Conservation (phyloP, 31 red algal genomes). For the Odonthalia washingtoniensis region DNA sequence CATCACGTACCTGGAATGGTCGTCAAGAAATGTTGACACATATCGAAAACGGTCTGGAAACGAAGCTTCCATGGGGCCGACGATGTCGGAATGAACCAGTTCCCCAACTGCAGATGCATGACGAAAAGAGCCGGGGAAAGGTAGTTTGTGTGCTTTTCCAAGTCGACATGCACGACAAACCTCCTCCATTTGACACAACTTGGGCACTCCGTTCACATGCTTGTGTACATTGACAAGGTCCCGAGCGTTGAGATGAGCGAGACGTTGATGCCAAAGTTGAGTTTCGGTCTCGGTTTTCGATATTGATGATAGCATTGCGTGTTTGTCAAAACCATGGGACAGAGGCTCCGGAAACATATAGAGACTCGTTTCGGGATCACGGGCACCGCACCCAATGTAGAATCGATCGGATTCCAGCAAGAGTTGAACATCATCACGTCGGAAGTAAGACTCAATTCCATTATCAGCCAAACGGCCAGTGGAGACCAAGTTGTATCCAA, state of each 20-base stretch:
- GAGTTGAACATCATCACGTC: background rate
- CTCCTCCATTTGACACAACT: background rate
- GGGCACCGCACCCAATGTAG: background rate
- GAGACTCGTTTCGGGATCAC: background rate
- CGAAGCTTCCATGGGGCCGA: too few relatives aligned
- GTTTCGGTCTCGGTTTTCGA: too few relatives aligned
- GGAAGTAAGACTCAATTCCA: constrained; percentile 28
- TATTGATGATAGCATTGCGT: background rate
- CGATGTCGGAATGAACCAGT: too few relatives aligned
- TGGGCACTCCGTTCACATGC: constrained; percentile 41
- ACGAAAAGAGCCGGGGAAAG: too few relatives aligned
- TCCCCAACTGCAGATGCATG: too few relatives aligned
- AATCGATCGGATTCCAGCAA: background rate
- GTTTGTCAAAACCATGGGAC: background rate
- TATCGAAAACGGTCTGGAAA: too few relatives aligned
- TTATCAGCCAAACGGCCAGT: constrained; percentile 25
- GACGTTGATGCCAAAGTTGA: constrained; percentile 44
- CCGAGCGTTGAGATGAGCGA: constrained; percentile 29
- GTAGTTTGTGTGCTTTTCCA: too few relatives aligned
- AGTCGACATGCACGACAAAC: too few relatives aligned
- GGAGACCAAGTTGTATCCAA: constrained; percentile 26
- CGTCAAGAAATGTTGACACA: too few relatives aligned
- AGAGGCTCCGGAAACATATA: background rate
- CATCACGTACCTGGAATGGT: too few relatives aligned
- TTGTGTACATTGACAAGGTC: constrained; percentile 25